Evolutionary conservation across 2,329 filamentous ascomycete species (phyloP), one percentile per base, ranked within the genome.

Genomic region (Epichloe coenophiala): DNA sequence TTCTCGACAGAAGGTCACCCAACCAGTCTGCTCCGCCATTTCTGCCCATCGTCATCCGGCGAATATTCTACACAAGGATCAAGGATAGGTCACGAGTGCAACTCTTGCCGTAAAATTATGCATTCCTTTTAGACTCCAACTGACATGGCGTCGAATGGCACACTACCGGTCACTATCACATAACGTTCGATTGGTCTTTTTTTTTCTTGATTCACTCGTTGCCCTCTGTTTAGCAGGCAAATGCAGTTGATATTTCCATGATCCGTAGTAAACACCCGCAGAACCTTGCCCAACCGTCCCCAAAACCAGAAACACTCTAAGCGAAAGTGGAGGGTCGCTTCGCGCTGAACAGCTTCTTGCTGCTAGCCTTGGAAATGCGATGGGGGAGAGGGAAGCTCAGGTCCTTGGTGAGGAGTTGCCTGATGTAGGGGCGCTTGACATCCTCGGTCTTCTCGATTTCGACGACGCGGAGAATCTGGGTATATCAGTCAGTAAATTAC

Each of bases 301-400:
- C 33, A 64, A 69, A 74, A 68, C 70, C 69, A 67, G 70, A 72
- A 73, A 72, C 70, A 74, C 69, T 80, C 81, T 89, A 97, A 81
- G 89, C 93, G 81, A 97, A 97, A 73, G 93, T 98, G 68, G 88
- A 88, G 68, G 93, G 93, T 76, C 93, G 85, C 76, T 82, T 88
- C 69, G 88, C 83, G 71, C 86, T 81, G 80, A 95, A 98, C 71
- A 97, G 70, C 83, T 95, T 95, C 80, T 85, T 86, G 78, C 77
- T 82, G 71, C 73, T 74, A 73, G 80, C 78, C 77, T 89, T 90
- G 77, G 84, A 79, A 68, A 90, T 76, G 68, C 94, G 93, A 83
- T 98, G 93, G 71, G 93, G 93, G 63, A 98, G 88, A 71, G 93
- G 93, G 88, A 98, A 98, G 75, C 86, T 88, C 74, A 98, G 87